phyloP scores from a whole-genome alignment of 1,284 basidiomycete species.

The Phellinidium pouzarii region DNA sequence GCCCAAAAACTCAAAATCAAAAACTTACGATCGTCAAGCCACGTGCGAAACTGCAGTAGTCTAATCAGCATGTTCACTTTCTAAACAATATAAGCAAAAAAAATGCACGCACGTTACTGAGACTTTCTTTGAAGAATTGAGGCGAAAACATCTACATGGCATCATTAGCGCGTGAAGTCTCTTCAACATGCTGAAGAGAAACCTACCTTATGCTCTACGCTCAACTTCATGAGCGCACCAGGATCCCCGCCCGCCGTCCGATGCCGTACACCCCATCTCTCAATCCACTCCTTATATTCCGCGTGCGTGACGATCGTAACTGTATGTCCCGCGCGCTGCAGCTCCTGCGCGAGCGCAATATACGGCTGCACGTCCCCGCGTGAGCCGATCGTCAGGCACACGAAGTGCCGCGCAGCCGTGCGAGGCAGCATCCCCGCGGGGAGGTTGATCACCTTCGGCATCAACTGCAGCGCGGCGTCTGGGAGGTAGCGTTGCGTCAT shows the following conservation, averaged over 20 bases:
- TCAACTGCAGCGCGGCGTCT: conserved; percentile 20
- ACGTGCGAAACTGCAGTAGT: conserved; percentile 55
- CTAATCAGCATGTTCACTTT: neutral
- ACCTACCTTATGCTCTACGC: conserved; percentile 51
- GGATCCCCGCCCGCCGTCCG: conserved; percentile 74
- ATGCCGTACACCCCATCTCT: conserved; percentile 63
- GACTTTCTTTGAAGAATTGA: conserved; percentile 72
- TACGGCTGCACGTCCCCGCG: conserved; percentile 49
- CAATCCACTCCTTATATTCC: conserved; percentile 55
- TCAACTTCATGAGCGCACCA: conserved; percentile 58
- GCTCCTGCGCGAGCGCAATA: conserved; percentile 39
- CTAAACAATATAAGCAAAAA: neutral
- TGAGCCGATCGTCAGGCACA: conserved; percentile 44
- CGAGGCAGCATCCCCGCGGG: conserved; percentile 31
- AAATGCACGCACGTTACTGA: conserved; percentile 40
- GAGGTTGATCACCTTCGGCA: conserved; percentile 47
- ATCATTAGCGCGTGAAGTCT: conserved; percentile 6
- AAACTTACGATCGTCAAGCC: conserved; percentile 64
- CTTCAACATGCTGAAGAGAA: neutral
- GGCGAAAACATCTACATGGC: conserved; percentile 68
- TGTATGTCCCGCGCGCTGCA: conserved; percentile 49
- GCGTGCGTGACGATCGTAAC: conserved; percentile 57
- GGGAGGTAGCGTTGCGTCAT: neutral
- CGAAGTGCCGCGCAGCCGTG: conserved; percentile 34
- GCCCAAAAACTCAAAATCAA: neutral